Base-by-base conservation (phyloP, 208 protist species). In the Wallacemonas sp. region DNA sequence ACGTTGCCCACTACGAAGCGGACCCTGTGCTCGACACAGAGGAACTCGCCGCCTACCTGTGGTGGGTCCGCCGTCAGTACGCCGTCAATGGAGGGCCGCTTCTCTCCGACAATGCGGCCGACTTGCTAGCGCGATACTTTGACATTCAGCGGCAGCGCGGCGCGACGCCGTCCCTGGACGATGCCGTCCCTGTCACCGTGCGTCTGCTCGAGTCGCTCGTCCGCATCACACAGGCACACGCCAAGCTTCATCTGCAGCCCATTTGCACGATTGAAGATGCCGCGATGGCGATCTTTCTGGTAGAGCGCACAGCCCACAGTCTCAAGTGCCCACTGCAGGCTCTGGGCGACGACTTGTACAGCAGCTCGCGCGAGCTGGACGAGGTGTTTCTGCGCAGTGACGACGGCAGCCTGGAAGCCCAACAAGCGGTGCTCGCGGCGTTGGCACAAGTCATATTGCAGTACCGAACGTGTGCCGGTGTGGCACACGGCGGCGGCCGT, bases 131-230 rank as follows among this genome's bases (percentile, higher is more conserved):
- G 10, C 69, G 75, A 34, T 95, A 94, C 84, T 93, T 88, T 76
- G 79, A 85, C 60, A 70, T 85, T 26, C 83, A 91, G 30, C 84
- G 79, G 19, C 73, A 80, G 54, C 82, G 97, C 33, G 89, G 89
- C 19, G 63, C 79, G 9, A 77, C 78, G 3, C 78, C 91, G 21
- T 39, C 75, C 32, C 71, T 94, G 71, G 87, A 90, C 36, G 92
- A 97, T 58, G 87, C 76, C 39, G 80, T 97, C 8, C 92, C 97
- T 21, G 97, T 98, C 9, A 99, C 98, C 2, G 89, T 99, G 46
- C 95, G 97, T 33, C 66, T 99, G 13, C 86, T 99, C 9, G 97
- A 99, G 71, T 93, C 81, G 32, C 79, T 98, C 36, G 95, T 99
- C 54, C 79, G 97, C 27, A 76, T 98, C 2, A 78, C 95, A 19